These are phyloP conservation scores for Aspergillus bertholletiae DNA, from an alignment of 495 filamentous ascomycete genomes.

Conservation along the genomic window DNA sequence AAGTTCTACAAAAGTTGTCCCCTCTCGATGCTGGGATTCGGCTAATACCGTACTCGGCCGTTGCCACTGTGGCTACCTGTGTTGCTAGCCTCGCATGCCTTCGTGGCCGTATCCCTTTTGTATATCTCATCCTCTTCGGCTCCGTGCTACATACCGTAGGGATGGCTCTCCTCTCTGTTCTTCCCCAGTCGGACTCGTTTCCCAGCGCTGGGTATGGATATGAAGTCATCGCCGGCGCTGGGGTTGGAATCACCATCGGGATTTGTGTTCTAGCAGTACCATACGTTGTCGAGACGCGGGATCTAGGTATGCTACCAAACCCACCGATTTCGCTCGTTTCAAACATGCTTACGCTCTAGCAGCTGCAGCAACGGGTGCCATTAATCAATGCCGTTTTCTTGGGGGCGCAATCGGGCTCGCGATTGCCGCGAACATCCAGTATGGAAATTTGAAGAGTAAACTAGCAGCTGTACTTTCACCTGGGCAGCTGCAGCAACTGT, in stretches of 20 bases:
- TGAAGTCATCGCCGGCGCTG: constrained; percentile 52
- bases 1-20: constrained; percentile 49
- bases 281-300: constrained; percentile 35
- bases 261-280: constrained; percentile 41
- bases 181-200: constrained; percentile 28
- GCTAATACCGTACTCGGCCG: constrained; percentile 50
- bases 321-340: not conserved
- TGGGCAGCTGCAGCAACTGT: not conserved
- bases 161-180: constrained; percentile 43
- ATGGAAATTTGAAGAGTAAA: constrained; percentile 6
- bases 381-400: constrained; percentile 52
- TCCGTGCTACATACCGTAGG: constrained; percentile 48
- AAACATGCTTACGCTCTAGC: not conserved
- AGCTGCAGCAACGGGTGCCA: constrained; percentile 46
- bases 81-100: constrained; percentile 32
- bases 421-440: constrained; percentile 20
- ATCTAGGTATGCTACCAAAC: constrained; percentile 27
- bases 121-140: constrained; percentile 46
- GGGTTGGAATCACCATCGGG: constrained; percentile 23
- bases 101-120: constrained; percentile 39
- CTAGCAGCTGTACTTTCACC: not conserved
- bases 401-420: constrained; percentile 49
- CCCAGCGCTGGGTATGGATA: constrained; percentile 44
- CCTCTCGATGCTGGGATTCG: constrained; percentile 50
- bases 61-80: constrained; percentile 47